Conservation (phyloP, 139 green algal genomes). For the Pycnococcus provasolii region DNA sequence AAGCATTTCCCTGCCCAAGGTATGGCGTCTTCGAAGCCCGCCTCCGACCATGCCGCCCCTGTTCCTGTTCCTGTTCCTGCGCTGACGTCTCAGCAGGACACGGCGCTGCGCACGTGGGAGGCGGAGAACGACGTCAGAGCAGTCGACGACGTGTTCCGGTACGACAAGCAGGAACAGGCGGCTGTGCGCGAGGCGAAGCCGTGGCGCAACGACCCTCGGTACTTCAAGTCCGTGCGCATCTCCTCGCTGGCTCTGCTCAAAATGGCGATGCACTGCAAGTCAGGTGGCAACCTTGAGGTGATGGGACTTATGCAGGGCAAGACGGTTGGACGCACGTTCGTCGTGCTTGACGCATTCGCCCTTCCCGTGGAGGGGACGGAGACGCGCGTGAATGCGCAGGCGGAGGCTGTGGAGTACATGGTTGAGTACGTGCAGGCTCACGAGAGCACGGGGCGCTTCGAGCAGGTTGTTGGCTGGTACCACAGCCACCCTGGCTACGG, state of each 20-base stretch:
- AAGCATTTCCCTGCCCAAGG: too few relatives aligned
- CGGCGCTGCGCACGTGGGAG: slow-evolving; percentile 64
- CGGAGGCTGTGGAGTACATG: slow-evolving; percentile 92
- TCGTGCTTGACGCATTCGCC: slow-evolving; percentile 89
- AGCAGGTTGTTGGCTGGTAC: slow-evolving; percentile 99
- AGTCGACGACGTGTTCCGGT: too few relatives aligned
- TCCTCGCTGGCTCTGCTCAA: slow-evolving; percentile 91
- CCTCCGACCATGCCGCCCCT: too few relatives aligned
- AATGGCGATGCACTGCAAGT: slow-evolving; percentile 91
- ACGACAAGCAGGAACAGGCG: too few relatives aligned
- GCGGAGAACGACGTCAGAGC: slow-evolving; percentile 77
- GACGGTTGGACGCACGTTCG: slow-evolving; percentile 67
- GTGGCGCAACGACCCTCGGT: slow-evolving; percentile 14
- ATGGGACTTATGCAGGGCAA: slow-evolving; percentile 97
- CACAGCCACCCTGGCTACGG: slow-evolving; percentile 95
- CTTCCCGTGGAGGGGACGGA: slow-evolving; percentile 97
- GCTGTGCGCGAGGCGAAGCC: slow-evolving; percentile 22
- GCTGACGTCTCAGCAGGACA: not conserved
- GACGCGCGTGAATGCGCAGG: slow-evolving; percentile 84
- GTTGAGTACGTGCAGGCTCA: slow-evolving; percentile 69
- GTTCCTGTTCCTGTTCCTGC: too few relatives aligned
- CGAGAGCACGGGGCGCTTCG: slow-evolving; percentile 56
- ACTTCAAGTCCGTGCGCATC: slow-evolving; percentile 56
- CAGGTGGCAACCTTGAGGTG: slow-evolving; percentile 84
- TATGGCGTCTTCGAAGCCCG: too few relatives aligned